phyloP scores from a whole-genome alignment of 306 rosid species.

The Castanopsis chinensis region DNA sequence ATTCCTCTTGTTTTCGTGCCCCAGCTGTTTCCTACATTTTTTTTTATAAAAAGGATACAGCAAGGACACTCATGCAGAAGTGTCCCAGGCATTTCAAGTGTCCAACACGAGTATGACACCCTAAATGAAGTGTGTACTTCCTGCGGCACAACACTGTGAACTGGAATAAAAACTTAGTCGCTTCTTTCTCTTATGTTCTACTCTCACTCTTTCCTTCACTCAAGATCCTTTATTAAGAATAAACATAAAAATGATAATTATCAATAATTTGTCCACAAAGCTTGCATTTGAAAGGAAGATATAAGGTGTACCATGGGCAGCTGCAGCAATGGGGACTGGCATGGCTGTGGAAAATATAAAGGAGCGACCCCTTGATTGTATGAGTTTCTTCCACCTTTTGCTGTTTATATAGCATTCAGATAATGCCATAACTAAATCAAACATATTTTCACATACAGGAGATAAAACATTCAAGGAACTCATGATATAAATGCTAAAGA shows the following conservation, averaged over 20 bases:
- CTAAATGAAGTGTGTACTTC: too few relatives aligned
- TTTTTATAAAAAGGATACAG: too few relatives aligned
- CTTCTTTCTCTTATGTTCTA: too few relatives aligned
- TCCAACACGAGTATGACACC: too few relatives aligned
- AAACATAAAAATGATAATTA: too few relatives aligned
- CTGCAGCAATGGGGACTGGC: constrained; percentile 82
- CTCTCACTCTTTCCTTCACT: too few relatives aligned
- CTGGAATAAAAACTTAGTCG: background rate
- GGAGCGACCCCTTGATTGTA: constrained; percentile 94
- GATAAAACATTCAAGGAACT: constrained; percentile 9
- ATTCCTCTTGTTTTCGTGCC: too few relatives aligned
- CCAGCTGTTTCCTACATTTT: too few relatives aligned
- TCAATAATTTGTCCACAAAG: constrained; percentile 9
- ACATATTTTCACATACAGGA: background rate
- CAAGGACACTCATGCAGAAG: too few relatives aligned
- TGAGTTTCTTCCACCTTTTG: constrained; percentile 81
- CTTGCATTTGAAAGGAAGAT: constrained; percentile 1
- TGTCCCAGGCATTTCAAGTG: too few relatives aligned
- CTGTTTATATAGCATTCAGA: constrained; percentile 44
- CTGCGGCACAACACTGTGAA: background rate
- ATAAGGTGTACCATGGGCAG: constrained; percentile 65
- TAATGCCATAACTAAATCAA: constrained; percentile 9
- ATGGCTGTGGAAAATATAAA: constrained; percentile 87
- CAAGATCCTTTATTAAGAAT: too few relatives aligned
- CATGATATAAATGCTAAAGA: background rate